Base-by-base conservation (phyloP, 768 basidiomycete species). In the Termitomyces sp. region DNA sequence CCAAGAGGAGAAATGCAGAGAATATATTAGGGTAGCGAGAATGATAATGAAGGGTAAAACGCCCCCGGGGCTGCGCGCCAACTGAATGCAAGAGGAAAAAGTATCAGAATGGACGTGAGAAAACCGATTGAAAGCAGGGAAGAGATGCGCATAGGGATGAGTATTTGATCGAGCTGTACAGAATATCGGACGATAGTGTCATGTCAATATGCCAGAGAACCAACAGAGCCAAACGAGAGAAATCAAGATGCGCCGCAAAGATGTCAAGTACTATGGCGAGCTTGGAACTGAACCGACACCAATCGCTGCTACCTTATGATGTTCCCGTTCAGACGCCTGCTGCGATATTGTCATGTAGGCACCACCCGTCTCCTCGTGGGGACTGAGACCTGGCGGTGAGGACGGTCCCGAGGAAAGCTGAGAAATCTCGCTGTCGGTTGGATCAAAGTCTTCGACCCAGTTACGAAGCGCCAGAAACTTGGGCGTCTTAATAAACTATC, bases 331-430 rank as follows among this genome's bases (percentile, higher is more conserved):
- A 67, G 84, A 86, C 30, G 84, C 92, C 66, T 85, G 84, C 63
- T 89, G 88, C 42, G 92, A 93, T 53, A 94, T 78, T 16, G 93
- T 94, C 65, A 93, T 85, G 68, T 94, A 93, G 16, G 92, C 89
- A 50, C 92, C 87, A 58, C 92, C 92, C 43, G 82, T 77, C 72
- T 92, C 91, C 64, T 92, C 89, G 14, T 79, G 72, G 9, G 72
- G 72, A 47, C 69, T 76, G 37, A 91, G 74, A 58, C 90, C 90
- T 27, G 91, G 90, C 7, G 91, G 90, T 18, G 85, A 81, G 16
- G 83, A 73, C 27, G 87, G 86, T 43, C 71, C 71, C 57, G 75
- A 73, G 4, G 85, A 74, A 59, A 86, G 68, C 61, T 84, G 77
- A 44, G 76, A 79, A 57, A 87, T 78, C 59, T 86, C 84, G 51